These are phyloP conservation scores for Salvia splendens DNA, from an alignment of 257 asterid genomes.

Conservation along the genomic window DNA sequence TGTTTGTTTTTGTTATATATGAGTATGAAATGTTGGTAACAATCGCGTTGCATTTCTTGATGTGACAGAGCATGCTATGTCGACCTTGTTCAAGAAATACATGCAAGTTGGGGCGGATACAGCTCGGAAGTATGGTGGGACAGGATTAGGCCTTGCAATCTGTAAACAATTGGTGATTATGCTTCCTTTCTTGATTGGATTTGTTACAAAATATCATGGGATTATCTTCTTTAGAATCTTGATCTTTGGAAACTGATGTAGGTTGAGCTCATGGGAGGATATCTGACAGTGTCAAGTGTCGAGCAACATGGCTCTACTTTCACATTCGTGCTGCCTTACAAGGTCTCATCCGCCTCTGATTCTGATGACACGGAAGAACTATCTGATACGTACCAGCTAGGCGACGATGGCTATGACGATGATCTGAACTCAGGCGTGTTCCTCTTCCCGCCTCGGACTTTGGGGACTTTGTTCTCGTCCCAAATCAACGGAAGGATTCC, in stretches of 20 bases:
- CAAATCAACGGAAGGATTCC: conserved; percentile 54
- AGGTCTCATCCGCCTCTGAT: conserved; percentile 56
- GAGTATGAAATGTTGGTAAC: not conserved
- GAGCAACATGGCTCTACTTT: conserved; percentile 80
- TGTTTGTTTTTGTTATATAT: not conserved
- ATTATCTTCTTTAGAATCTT: not conserved
- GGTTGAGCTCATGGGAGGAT: conserved; percentile 99
- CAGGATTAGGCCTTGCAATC: conserved; percentile 92
- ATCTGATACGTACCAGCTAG: conserved; percentile 51
- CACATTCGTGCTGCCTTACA: conserved; percentile 77
- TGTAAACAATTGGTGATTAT: conserved; percentile 79
- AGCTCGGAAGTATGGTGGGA: conserved; percentile 93
- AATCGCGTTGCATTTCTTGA: not conserved
- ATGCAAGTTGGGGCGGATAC: conserved; percentile 95
- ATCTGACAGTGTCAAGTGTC: conserved; percentile 66
- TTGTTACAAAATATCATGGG: not conserved
- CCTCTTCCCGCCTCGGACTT: conserved; percentile 70
- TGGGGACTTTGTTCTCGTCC: conserved; percentile 64
- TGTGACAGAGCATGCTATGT: conserved; percentile 66
- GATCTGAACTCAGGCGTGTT: conserved; percentile 63
- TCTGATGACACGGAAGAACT: conserved; percentile 76
- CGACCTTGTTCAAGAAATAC: conserved; percentile 84
- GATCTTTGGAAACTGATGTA: too few relatives aligned
- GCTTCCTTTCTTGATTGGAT: not conserved
- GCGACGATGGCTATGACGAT: conserved; percentile 54